phyloP scores from a whole-genome alignment of 1,284 basidiomycete species.

The Austropuccinia psidii region DNA sequence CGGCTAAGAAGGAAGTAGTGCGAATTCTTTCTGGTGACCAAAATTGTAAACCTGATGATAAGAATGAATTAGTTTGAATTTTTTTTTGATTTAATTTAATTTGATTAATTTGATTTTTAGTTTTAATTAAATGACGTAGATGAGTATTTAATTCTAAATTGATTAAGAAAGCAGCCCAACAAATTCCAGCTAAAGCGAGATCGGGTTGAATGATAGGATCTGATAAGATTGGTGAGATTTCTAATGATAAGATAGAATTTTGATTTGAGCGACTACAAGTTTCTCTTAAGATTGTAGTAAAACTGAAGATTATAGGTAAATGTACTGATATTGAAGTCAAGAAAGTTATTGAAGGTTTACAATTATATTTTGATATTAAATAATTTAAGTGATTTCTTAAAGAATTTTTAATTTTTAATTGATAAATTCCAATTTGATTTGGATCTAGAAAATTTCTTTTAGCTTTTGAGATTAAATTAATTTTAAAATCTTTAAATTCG shows the following conservation, averaged over 20 bases:
- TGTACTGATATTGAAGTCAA: slow-evolving; percentile 13
- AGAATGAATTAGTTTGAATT: not conserved
- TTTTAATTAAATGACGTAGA: not conserved
- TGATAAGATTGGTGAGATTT: slow-evolving; percentile 20
- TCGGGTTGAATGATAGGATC: slow-evolving; percentile 6
- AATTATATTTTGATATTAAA: slow-evolving; percentile 6
- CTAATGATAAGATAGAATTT: not conserved
- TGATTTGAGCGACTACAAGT: slow-evolving; percentile 1
- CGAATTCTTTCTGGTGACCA: slow-evolving; percentile 31
- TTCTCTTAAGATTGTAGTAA: slow-evolving; percentile 20
- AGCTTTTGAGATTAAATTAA: not conserved
- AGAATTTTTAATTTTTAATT: not conserved
- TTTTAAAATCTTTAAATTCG: slow-evolving; percentile 51
- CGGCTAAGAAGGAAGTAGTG: slow-evolving; percentile 12
- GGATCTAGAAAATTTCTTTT: slow-evolving; percentile 13
- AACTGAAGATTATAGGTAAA: slow-evolving; percentile 11
- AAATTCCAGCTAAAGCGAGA: slow-evolving; percentile 1
- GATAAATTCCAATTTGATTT: slow-evolving; percentile 9
- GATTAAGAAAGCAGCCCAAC: slow-evolving; percentile 29
- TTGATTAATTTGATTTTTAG: not conserved
- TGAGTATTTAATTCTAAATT: slow-evolving; percentile 32
- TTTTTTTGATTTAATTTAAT: not conserved
- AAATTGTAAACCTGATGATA: slow-evolving; percentile 6
- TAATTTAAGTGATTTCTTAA: slow-evolving; percentile 3
- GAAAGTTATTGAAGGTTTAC: slow-evolving; percentile 16